phyloP scores from a whole-genome alignment of 352 stramenopile genomes.

The Phytophthora cactorum region DNA sequence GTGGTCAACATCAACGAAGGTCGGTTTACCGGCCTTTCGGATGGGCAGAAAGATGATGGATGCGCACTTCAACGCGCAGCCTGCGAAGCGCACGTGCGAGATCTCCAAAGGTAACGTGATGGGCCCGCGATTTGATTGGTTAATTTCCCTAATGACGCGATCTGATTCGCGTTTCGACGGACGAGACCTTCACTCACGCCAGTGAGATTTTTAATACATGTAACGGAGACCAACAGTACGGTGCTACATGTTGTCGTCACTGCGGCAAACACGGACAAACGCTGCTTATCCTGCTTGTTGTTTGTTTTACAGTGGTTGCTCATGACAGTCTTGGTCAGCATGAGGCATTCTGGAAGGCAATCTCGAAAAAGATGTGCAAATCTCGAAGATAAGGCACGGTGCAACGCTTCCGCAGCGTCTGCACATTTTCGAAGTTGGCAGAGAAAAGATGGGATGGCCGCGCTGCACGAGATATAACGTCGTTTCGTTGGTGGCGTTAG shows the following conservation, averaged over 20 bases:
- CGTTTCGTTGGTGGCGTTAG: neutral
- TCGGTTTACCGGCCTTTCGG: neutral
- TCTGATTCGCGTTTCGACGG: slow-evolving; percentile 38
- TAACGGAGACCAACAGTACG: neutral
- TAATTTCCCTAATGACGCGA: slow-evolving; percentile 28
- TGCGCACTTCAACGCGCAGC: slow-evolving; percentile 33
- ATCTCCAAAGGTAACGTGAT: slow-evolving; percentile 25
- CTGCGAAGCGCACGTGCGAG: slow-evolving; percentile 30
- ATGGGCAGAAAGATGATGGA: slow-evolving; percentile 26
- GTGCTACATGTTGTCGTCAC: neutral
- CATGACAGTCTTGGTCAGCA: neutral
- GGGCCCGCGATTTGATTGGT: slow-evolving; percentile 22
- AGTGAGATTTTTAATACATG: neutral
- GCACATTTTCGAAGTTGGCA: slow-evolving; percentile 21
- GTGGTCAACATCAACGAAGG: slow-evolving; percentile 10
- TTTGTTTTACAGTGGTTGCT: neutral
- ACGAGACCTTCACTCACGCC: slow-evolving; percentile 29
- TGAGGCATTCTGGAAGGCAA: neutral
- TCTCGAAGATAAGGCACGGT: slow-evolving; percentile 28
- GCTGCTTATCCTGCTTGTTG: neutral
- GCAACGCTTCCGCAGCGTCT: slow-evolving; percentile 19
- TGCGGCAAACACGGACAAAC: neutral
- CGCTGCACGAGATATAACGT: slow-evolving; percentile 1
- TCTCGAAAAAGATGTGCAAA: slow-evolving; percentile 27
- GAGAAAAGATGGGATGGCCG: slow-evolving; percentile 4